phyloP scores from a whole-genome alignment of 768 basidiomycete species.

The Daedalea quercina region DNA sequence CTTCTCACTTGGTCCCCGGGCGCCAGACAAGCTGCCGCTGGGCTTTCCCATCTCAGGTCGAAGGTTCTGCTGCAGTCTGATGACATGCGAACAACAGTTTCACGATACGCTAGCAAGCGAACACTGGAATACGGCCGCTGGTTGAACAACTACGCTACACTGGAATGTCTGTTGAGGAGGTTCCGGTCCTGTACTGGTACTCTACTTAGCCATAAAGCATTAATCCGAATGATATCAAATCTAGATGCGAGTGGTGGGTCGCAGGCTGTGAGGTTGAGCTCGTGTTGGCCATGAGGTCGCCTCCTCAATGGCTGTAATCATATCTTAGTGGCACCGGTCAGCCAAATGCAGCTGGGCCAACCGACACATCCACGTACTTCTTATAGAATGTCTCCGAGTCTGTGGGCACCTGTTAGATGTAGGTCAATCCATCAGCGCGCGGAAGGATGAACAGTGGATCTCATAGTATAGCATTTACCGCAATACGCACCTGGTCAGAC shows the following conservation, averaged over 20 bases:
- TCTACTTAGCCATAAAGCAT: too few relatives aligned
- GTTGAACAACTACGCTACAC: neutral
- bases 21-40: neutral
- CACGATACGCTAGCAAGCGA: neutral
- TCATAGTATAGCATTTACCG: neutral
- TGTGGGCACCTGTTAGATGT: constrained; percentile 44
- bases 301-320: constrained; percentile 35
- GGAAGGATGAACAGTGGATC: neutral
- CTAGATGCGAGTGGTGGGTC: constrained; percentile 3
- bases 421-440: neutral
- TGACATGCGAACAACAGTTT: neutral
- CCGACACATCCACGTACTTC: constrained; percentile 43
- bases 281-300: neutral
- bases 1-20: neutral
- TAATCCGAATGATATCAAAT: neutral
- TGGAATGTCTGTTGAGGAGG: neutral
- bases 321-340: constrained; percentile 29
- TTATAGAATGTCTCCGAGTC: constrained; percentile 83
- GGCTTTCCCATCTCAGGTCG: too few relatives aligned
- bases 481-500: constrained; percentile 39
- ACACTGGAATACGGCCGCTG: neutral
- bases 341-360: constrained; percentile 4
- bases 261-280: constrained; percentile 10
- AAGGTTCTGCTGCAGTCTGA: too few relatives aligned
- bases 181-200: neutral